A percentile compares a stretch with the other conserved stretches of the same genome.
These are phyloP conservation scores for Creolimax fragrantissima DNA, from an alignment of 78 protist genomes.

Conservation along the genomic window DNA sequence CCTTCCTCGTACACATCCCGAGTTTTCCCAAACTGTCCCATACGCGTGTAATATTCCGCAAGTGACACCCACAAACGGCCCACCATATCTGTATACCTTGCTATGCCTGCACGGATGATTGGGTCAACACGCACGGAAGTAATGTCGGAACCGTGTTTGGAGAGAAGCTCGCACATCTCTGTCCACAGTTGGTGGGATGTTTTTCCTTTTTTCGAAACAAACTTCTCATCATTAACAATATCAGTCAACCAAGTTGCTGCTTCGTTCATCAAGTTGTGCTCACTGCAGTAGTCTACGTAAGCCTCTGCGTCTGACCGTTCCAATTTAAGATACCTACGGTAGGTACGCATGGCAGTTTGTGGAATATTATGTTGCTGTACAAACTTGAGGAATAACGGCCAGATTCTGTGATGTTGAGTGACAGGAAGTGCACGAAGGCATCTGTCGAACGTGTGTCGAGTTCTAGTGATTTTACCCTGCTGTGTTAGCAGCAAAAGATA, in stretches of 20 bases:
- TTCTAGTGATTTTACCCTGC: constrained; percentile 64
- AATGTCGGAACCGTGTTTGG: constrained; percentile 46
- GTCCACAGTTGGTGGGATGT: constrained; percentile 87
- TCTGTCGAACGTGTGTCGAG: constrained; percentile 82
- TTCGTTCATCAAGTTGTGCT: constrained; percentile 45
- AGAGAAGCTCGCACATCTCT: constrained; percentile 77
- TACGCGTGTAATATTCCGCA: constrained; percentile 80
- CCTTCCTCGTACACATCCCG: constrained; percentile 95
- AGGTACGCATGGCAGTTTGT: constrained; percentile 74
- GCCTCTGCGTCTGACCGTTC: constrained; percentile 76
- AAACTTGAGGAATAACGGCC: constrained; percentile 82
- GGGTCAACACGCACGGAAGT: constrained; percentile 45
- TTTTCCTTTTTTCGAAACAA: constrained; percentile 57
- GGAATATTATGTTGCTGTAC: constrained; percentile 42
- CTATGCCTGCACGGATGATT: constrained; percentile 61
- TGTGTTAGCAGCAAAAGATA: constrained; percentile 60
- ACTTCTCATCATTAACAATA: constrained; percentile 52
- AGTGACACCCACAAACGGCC: constrained; percentile 90
- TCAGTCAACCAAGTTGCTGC: constrained; percentile 52
- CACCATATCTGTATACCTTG: constrained; percentile 68
- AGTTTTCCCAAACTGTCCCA: constrained; percentile 91
- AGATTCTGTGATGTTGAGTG: constrained; percentile 92
- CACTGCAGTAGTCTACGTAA: constrained; percentile 68
- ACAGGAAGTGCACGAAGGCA: constrained; percentile 93
- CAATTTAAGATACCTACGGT: constrained; percentile 71